Conservation (phyloP, 495 filamentous ascomycete genomes). For the Penicillium pancosmium region DNA sequence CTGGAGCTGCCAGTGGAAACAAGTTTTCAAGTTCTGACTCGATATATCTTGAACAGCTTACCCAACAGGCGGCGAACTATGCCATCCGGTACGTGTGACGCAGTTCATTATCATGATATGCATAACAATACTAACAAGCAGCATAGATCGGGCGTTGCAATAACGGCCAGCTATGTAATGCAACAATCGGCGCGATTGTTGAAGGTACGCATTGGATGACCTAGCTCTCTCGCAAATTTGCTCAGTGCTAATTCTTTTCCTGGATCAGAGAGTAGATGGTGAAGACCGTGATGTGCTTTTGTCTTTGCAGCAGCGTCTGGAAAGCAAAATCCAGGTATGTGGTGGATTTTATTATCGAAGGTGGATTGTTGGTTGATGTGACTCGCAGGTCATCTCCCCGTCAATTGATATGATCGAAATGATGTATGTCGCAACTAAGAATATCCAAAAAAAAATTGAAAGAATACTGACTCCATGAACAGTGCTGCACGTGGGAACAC, state of each 20-base stretch:
- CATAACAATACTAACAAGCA: not conserved
- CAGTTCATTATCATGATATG: not conserved
- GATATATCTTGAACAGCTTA: constrained; percentile 50
- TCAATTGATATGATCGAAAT: constrained; percentile 94
- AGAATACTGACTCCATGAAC: constrained; percentile 8
- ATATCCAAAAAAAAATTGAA: not conserved
- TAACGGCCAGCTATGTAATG: constrained; percentile 86
- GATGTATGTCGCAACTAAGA: constrained; percentile 58
- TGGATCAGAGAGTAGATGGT: constrained; percentile 65
- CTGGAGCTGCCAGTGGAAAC: not conserved
- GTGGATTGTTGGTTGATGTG: not conserved
- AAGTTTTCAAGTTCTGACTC: not conserved
- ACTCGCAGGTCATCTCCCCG: constrained; percentile 76
- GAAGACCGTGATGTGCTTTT: constrained; percentile 70
- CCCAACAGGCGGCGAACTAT: constrained; percentile 88
- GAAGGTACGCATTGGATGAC: constrained; percentile 54
- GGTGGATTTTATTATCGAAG: not conserved
- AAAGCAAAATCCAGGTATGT: constrained; percentile 78
- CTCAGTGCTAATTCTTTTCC: constrained; percentile 14
- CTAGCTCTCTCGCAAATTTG: constrained; percentile 1
- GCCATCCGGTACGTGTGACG: constrained; percentile 63
- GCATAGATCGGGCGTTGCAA: constrained; percentile 77
- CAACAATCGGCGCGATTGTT: constrained; percentile 78
- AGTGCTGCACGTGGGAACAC: constrained; percentile 94
- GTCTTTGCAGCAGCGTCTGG: constrained; percentile 70